phyloP scores from a whole-genome alignment of 306 rosid genomes.

The Prunus salicina region DNA sequence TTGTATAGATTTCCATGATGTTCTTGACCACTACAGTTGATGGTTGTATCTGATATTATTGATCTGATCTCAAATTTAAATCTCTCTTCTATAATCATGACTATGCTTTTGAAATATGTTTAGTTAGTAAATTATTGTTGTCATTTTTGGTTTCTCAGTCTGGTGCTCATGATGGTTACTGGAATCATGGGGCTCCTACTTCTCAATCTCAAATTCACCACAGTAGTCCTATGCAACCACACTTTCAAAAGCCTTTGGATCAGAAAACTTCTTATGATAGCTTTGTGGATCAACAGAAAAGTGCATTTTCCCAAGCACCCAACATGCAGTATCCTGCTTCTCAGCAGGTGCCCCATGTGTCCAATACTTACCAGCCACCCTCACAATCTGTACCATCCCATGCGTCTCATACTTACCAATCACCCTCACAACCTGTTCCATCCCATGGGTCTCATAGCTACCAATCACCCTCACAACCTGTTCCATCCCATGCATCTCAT shows the following conservation, averaged over 20 bases:
- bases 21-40: not conserved
- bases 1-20: not conserved
- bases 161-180: conserved; percentile 84
- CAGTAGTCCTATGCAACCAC: conserved; percentile 66
- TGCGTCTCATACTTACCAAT: not conserved
- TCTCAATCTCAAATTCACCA: conserved; percentile 78
- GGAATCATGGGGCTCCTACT: conserved; percentile 76
- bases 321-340: conserved; percentile 56
- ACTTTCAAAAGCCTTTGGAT: conserved; percentile 79
- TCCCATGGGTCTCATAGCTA: not conserved
- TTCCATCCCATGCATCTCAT: conserved; percentile 16
- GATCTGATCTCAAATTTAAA: conserved; percentile 24
- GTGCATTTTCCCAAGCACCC: conserved; percentile 51
- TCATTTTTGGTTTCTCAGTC: conserved; percentile 65
- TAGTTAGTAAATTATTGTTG: conserved; percentile 24
- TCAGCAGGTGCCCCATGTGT: conserved; percentile 47
- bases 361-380: conserved; percentile 35
- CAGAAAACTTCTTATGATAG: conserved; percentile 79
- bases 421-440: not conserved
- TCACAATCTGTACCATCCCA: conserved; percentile 27
- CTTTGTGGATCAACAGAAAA: conserved; percentile 86
- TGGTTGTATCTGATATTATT: not conserved
- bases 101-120: not conserved
- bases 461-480: not conserved
- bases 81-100: conserved; percentile 21